A percentile compares a stretch with the other conserved stretches of the same genome.
Evolutionary conservation across 208 protist species (phyloP).

Genomic region (Leishmania gerbilli): DNA sequence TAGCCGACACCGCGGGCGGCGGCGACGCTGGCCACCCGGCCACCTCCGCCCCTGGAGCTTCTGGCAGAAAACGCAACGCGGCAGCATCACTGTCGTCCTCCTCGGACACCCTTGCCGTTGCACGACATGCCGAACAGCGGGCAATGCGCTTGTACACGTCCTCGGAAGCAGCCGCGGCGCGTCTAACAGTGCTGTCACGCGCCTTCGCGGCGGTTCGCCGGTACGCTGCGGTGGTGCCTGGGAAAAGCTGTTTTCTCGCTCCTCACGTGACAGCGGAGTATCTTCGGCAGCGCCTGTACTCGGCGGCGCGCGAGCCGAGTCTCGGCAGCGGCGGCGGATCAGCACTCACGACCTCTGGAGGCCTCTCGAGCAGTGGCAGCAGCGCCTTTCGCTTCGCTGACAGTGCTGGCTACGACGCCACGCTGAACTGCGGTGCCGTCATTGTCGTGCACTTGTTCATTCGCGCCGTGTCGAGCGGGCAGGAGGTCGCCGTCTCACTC

Average conservation of each 20-base stretch:
- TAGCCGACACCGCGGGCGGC: neutral
- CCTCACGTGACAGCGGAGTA: conserved; percentile 71
- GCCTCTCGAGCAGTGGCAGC: conserved; percentile 6
- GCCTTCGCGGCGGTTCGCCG: conserved; percentile 76
- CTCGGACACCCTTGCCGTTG: neutral
- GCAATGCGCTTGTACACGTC: conserved; percentile 53
- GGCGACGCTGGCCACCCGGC: conserved; percentile 1
- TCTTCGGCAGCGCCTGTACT: conserved; percentile 57
- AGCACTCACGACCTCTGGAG: neutral
- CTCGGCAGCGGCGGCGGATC: conserved; percentile 7
- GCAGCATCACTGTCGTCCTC: conserved; percentile 2
- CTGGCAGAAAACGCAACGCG: neutral
- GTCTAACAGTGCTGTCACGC: conserved; percentile 62
- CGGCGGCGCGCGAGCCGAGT: conserved; percentile 19
- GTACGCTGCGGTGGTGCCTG: conserved; percentile 43
- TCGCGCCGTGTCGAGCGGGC: conserved; percentile 26
- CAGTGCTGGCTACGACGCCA: conserved; percentile 46
- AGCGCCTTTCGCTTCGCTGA: conserved; percentile 2
- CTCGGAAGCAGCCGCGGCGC: conserved; percentile 48
- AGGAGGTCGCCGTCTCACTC: conserved; percentile 56
- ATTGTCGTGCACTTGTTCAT: conserved; percentile 82
- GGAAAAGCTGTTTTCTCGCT: conserved; percentile 46
- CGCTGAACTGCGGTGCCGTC: conserved; percentile 81
- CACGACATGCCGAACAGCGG: conserved; percentile 13
- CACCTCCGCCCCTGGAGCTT: neutral